These are phyloP conservation scores for Auricularia cornea DNA, from an alignment of 768 basidiomycete genomes.

Conservation along the genomic window DNA sequence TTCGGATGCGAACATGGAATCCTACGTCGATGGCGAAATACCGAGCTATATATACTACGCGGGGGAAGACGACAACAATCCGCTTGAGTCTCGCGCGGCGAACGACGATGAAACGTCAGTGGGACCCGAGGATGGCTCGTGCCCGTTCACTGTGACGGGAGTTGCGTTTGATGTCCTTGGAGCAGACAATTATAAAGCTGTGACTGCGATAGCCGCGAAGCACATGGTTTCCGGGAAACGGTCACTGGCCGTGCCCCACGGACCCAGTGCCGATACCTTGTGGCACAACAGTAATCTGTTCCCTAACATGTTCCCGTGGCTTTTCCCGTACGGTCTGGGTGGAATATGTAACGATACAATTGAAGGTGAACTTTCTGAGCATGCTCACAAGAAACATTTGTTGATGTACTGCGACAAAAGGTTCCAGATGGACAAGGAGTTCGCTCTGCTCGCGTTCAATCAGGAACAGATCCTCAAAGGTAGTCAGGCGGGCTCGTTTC, in stretches of 20 bases:
- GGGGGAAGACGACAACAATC: not conserved
- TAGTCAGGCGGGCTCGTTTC: not conserved
- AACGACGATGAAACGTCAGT: not conserved
- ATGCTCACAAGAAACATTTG: not conserved
- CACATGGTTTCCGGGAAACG: conserved; percentile 21
- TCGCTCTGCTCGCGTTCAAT: not conserved
- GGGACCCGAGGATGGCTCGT: conserved; percentile 17
- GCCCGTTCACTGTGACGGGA: conserved; percentile 32
- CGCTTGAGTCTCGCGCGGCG: not conserved
- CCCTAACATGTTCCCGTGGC: conserved; percentile 33
- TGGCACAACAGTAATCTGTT: conserved; percentile 28
- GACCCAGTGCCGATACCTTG: conserved; percentile 19
- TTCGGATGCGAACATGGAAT: not conserved
- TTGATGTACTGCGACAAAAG: not conserved
- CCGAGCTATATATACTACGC: not conserved
- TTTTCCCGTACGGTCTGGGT: conserved; percentile 34
- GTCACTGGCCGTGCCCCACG: conserved; percentile 24
- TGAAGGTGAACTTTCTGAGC: not conserved
- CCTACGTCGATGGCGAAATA: not conserved
- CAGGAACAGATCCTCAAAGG: not conserved
- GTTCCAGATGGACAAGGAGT: not conserved
- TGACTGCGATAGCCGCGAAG: conserved; percentile 18
- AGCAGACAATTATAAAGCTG: conserved; percentile 11
- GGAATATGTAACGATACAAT: conserved; percentile 19
- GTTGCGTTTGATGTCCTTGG: conserved; percentile 20